Evolutionary conservation across 768 basidiomycete genomes (phyloP).

Genomic region (Coprinopsis sp.): DNA sequence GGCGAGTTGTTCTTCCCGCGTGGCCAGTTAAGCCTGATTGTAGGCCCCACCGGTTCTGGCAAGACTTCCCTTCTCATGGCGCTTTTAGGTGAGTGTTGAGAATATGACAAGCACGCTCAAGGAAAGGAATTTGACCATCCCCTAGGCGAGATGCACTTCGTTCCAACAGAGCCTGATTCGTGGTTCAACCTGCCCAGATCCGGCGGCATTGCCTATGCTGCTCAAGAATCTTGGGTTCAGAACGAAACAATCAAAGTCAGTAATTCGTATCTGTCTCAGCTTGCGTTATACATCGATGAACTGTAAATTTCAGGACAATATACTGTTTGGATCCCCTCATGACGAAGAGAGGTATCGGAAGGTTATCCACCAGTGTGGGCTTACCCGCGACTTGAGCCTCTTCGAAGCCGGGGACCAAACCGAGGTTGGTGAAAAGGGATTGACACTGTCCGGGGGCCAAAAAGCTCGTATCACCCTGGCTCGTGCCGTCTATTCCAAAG

Average conservation of each 20-base stretch:
- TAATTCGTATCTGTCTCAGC: not conserved
- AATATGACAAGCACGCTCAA: too few relatives aligned
- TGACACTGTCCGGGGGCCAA: slow-evolving; percentile 41
- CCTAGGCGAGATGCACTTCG: slow-evolving; percentile 57
- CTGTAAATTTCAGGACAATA: slow-evolving; percentile 61
- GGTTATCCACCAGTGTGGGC: slow-evolving; percentile 65
- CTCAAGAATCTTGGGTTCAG: slow-evolving; percentile 78
- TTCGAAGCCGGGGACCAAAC: slow-evolving; percentile 62
- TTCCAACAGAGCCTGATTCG: slow-evolving; percentile 45
- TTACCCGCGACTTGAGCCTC: slow-evolving; percentile 65
- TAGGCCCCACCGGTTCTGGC: slow-evolving; percentile 56
- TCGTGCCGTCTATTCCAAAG: slow-evolving; percentile 42
- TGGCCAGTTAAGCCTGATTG: slow-evolving; percentile 47
- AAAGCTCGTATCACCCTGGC: slow-evolving; percentile 45
- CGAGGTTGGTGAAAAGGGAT: slow-evolving; percentile 66
- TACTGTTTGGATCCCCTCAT: slow-evolving; percentile 69
- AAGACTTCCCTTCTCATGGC: slow-evolving; percentile 66
- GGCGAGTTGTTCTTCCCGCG: slow-evolving; percentile 50
- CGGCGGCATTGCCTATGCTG: slow-evolving; percentile 67
- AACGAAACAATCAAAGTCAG: slow-evolving; percentile 65
- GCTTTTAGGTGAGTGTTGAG: slow-evolving; percentile 37
- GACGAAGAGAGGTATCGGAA: slow-evolving; percentile 71
- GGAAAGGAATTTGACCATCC: too few relatives aligned
- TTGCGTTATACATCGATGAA: not conserved
- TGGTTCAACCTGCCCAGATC: slow-evolving; percentile 63